Percentiles rank a stretch among this genome's conserved stretches.
Conservation (phyloP, 2,329 filamentous ascomycete species). For the Pseudogymnoascus sp. region DNA sequence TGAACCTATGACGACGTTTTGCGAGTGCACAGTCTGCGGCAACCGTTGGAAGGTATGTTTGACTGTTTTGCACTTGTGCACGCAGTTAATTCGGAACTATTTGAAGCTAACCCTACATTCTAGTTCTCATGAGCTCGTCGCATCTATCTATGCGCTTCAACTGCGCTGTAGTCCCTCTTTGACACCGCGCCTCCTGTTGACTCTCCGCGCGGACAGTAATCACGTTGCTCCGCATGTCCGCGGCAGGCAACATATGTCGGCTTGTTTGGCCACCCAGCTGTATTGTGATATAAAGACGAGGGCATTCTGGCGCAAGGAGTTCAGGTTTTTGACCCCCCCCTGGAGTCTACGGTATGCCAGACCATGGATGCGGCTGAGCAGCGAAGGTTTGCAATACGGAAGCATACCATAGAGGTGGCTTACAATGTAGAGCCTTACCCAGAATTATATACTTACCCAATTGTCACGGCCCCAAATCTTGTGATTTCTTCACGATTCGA, state of each 20-base stretch:
- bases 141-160: neutral
- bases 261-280: slow-evolving; percentile 2
- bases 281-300: slow-evolving; percentile 2
- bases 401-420: neutral
- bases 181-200: neutral
- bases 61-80: slow-evolving; percentile 8
- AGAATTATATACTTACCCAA: slow-evolving; percentile 5
- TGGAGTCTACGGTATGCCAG: neutral
- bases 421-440: neutral
- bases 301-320: slow-evolving; percentile 7
- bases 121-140: slow-evolving; percentile 27
- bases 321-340: neutral
- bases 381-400: slow-evolving; percentile 1
- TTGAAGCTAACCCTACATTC: slow-evolving; percentile 1
- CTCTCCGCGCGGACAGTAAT: neutral
- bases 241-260: neutral
- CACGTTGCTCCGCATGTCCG: neutral
- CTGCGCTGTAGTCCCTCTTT: slow-evolving; percentile 2
- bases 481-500: slow-evolving; percentile 3
- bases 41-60: slow-evolving; percentile 62
- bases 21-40: slow-evolving; percentile 62
- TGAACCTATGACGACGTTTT: slow-evolving; percentile 81
- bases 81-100: slow-evolving; percentile 3
- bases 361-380: neutral
- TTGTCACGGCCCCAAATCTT: neutral